Conservation (phyloP, 805 yeast genomes). For the baker's yeast (Saccharomyces cerevisiae) region DNA sequence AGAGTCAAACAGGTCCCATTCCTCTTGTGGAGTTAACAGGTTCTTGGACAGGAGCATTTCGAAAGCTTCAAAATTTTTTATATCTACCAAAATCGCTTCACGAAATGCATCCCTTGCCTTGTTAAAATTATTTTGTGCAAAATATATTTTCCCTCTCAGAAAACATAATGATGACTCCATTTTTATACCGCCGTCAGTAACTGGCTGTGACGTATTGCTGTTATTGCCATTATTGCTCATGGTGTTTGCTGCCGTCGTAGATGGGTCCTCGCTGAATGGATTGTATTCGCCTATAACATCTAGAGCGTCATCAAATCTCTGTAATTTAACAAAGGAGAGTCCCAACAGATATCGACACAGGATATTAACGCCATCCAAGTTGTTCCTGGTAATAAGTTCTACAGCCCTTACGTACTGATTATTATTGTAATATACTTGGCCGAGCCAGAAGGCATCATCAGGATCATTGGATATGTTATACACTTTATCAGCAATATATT, state of each 20-base stretch:
- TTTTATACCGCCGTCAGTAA: slow-evolving; percentile 70
- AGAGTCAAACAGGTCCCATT: slow-evolving; percentile 66
- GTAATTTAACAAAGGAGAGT: slow-evolving; percentile 60
- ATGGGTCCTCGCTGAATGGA: slow-evolving; percentile 45
- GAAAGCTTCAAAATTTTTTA: slow-evolving; percentile 89
- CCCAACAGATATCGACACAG: slow-evolving; percentile 79
- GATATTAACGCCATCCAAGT: slow-evolving; percentile 46
- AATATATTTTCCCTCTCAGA: slow-evolving; percentile 73
- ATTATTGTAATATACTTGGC: slow-evolving; percentile 73
- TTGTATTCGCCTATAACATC: slow-evolving; percentile 76
- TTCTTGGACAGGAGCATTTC: slow-evolving; percentile 65
- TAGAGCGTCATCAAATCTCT: slow-evolving; percentile 80
- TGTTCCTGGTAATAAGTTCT: slow-evolving; percentile 52
- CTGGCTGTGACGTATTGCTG: slow-evolving; percentile 4
- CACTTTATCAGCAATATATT: slow-evolving; percentile 85
- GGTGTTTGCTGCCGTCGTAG: slow-evolving; percentile 1
- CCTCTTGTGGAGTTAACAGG: slow-evolving; percentile 74
- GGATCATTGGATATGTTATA: slow-evolving; percentile 77
- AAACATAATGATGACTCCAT: slow-evolving; percentile 82
- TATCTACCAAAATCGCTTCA: slow-evolving; percentile 82
- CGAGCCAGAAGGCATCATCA: slow-evolving; percentile 93
- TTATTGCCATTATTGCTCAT: background rate
- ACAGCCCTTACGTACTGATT: slow-evolving; percentile 77
- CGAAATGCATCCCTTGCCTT: slow-evolving; percentile 78
- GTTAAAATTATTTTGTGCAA: slow-evolving; percentile 76